Evolutionary conservation across 2,329 filamentous ascomycete species (phyloP), one percentile per base, ranked within the genome.

Genomic region (Clonostachys sp.): DNA sequence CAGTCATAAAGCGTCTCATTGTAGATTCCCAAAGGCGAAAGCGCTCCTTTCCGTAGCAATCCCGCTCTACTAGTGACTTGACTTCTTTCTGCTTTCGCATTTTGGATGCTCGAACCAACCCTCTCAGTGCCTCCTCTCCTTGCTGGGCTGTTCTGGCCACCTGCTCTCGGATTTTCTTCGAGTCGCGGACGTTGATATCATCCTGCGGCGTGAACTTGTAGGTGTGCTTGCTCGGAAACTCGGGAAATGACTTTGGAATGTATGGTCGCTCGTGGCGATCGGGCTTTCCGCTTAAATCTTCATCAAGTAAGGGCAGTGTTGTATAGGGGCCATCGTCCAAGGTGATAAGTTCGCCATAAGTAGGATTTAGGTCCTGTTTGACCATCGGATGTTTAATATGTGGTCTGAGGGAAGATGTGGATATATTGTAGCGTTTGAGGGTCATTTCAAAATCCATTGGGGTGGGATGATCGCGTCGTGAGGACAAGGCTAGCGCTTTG

Each of bases 81-180:
- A 83, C 74, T 56, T 84, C 81, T 59, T 84, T 84, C 55, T 84
- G 80, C 54, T 80, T 81, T 44, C 81, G 78, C 54, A 81, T 77
- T 61, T 85, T 85, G 47, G 78, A 80, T 16, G 82, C 80, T 18
- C 80, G 74, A 30, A 83, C 77, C 16, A 86, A 67, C 8, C 76
- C 68, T 30, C 82, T 67, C 5, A 86, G 66, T 2, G 82, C 82
- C 50, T 81, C 77, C 58, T 86, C 82, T 3, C 77, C 81, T 51
- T 83, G 80, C 54, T 81, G 77, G 9, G 81, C 79, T 42, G 80
- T 78, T 46, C 76, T 71, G 2, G 80, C 75, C 2, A 81, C 81
- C 39, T 82, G 77, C 46, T 81, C 75, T 20, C 81, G 73, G 41
- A 83, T 78, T 59, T 77, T 79, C 55, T 81, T 74, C 0, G 78